Evolutionary conservation across 768 basidiomycete species (phyloP), one percentile per base, ranked within the genome.

Genomic region (Tylopilus felleus): DNA sequence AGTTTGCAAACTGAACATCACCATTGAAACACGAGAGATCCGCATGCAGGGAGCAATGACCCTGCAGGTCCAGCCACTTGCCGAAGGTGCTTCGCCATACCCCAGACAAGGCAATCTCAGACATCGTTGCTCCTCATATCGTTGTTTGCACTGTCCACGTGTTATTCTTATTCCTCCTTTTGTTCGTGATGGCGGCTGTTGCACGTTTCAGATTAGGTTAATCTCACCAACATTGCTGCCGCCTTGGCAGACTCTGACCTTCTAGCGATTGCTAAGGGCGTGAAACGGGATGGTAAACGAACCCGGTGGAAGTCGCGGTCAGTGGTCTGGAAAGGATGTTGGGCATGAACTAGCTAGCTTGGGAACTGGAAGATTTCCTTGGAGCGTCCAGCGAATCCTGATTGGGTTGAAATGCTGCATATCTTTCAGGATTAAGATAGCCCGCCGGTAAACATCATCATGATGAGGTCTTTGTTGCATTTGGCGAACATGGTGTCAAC

Each of bases 1-100:
- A n/a, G 53, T 53, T 16, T 65, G 65, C 49, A 64, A 63, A 38
- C 64, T 63, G 1, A 61, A 67, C 17, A 49, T 60, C 21, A 57
- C 52, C 2, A 56, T 65, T 5, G 58, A 66, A 49, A 63, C 61
- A 13, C 57, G 65, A 17, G 62, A 66, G 39, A 40, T 65, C 16
- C 53, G 55, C 21, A 59, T 59, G 19, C 48, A 38, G n/a, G 59
- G 56, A 1, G 53, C 52, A 6, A 59, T 51, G 56, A 47, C 49
- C 1, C 41, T 61, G n/a, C 49, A 25, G 8, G 60, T 60, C 22
- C 59, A 51, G n/a, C 52, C 59, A 13, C 29, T 53, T 9, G 21
- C 49, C 25, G 8, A 29, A 1, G 33, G 35, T 2, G 40, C 33
- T 29, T 27, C 39, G 5, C 52, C 52, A 17, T 55, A 33, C 23